Base-by-base conservation (phyloP, 345 rosid species). In the Eucalyptus urophylla region DNA sequence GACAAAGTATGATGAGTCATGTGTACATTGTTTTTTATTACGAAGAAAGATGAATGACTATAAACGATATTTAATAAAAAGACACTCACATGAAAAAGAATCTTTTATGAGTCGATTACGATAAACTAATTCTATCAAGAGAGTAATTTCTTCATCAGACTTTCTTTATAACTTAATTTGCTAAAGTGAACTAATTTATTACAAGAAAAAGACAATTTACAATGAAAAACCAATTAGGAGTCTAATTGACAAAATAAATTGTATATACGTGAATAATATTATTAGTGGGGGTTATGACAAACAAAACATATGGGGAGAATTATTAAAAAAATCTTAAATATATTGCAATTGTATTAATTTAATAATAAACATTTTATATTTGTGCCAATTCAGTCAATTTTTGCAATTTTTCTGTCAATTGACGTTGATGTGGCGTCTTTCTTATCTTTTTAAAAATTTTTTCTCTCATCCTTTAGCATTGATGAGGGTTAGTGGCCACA, bases 301-400 rank as follows among this genome's bases (percentile, higher is more conserved):
- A 33, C 40, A 33, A 17, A 69, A 33, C 25, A 69, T 17, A 33
- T 9, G 13, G 11, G 10, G 80, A 5, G 10, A 19, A 7, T 53
- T 53, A 53, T 2, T 0, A 19, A 53, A 3, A 53, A 17, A 3
- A 1, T 51, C 4, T 17, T 51, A 53, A 53, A 53, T 53, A 0
- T 53, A 19, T 53, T 53, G 1, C 4, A 53, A 19, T 8, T 53
- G 11, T 53, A 1, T 2, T 8, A 21, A 53, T 53, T 53, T 1
- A 19, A 0, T 7, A 53, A 17, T 17, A 53, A 51, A 53, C 0
- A 0, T 3, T 53, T 53, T 51, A 51, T 1, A 53, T 53, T 17
- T 53, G 22, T 17, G 56, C 1, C 1, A 17, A 7, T 51, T 51
- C 1, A 3, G 2, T 53, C 10, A 8, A 17, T 17, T 53, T 53